Base-by-base conservation (phyloP, 768 basidiomycete genomes). In the Stropharia rugosoannulata region DNA sequence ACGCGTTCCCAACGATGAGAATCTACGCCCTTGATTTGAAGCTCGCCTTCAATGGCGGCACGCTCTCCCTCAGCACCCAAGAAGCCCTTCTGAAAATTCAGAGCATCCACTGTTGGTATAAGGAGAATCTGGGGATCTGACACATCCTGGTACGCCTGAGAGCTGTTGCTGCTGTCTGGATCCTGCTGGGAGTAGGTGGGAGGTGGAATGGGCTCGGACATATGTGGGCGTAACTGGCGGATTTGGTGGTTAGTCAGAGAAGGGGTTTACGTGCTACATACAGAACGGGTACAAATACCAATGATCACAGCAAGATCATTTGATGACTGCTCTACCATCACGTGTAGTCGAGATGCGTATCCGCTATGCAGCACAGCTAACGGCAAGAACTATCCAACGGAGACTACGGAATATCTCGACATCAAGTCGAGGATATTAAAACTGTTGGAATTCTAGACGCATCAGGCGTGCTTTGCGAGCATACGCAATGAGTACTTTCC, bases 11-110 rank as follows among this genome's bases (percentile, higher is more conserved):
- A 90, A 60, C 73, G 78, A 51, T 74, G 75, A 51, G 76, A 72
- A 54, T 80, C 78, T 36, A 78, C 77, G 54, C 83, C 87, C 70
- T 94, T 95, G 61, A 94, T 75, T 67, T 94, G 93, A 15, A 95
- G 77, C 66, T 94, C 93, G 45, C 93, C 93, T 65, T 93, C 92
- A 51, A 95, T 82, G 8, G 90, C 87, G 12, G 92, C 90, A 56
- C 78, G 80, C 69, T 93, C 92, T 49, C 82, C 89, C 54, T 92
- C 90, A 19, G 87, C 89, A 49, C 93, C 93, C 7, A 95, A 76
- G 67, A 82, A 91, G 10, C 93, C 93, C 64, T 86, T 89, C 73
- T 95, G 93, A 64, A 95, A 95, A 68, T 85, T 82, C 54, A 89
- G 75, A 18, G 84, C 78, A 67, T 89, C 82, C 47, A 80, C 75